phyloP scores from a whole-genome alignment of 495 filamentous ascomycete species.

The Tuber magnatum region DNA sequence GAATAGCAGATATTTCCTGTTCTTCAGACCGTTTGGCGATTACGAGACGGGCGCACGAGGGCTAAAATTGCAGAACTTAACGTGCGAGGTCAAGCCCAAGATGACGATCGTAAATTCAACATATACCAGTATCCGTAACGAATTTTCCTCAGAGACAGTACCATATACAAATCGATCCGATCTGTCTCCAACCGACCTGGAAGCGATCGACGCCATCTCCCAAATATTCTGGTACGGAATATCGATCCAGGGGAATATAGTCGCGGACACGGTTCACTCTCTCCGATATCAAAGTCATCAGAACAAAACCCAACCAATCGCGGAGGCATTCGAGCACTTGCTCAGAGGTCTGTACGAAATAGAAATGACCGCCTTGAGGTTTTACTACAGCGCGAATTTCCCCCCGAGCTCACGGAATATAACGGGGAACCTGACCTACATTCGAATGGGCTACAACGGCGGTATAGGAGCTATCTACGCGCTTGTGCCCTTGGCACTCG shows the following conservation, averaged over 20 bases:
- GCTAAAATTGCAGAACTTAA: conserved; percentile 22
- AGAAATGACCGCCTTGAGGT: conserved; percentile 25
- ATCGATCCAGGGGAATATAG: conserved; percentile 29
- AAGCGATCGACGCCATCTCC: conserved; percentile 26
- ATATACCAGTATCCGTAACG: conserved; percentile 22
- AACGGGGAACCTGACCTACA: conserved; percentile 14
- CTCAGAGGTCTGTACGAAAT: conserved; percentile 31
- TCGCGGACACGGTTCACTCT: conserved; percentile 29
- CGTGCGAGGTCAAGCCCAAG: conserved; percentile 21
- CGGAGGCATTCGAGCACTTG: conserved; percentile 19
- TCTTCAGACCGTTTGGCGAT: conserved; percentile 28
- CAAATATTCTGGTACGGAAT: conserved; percentile 32
- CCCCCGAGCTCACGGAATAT: conserved; percentile 16
- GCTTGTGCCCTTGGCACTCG: conserved; percentile 17
- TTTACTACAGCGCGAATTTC: conserved; percentile 26
- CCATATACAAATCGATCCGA: conserved; percentile 4
- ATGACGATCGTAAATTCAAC: conserved; percentile 27
- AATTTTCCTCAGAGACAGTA: conserved; percentile 27
- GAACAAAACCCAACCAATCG: conserved; percentile 8
- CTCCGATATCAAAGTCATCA: conserved; percentile 22
- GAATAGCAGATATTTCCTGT: conserved; percentile 21
- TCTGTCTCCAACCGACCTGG: conserved; percentile 15
- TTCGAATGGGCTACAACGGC: conserved; percentile 30
- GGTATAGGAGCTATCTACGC: conserved; percentile 23
- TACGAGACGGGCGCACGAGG: conserved; percentile 21